Evolutionary conservation across 2,329 filamentous ascomycete genomes (phyloP).

Genomic region (Fusarium sp.): DNA sequence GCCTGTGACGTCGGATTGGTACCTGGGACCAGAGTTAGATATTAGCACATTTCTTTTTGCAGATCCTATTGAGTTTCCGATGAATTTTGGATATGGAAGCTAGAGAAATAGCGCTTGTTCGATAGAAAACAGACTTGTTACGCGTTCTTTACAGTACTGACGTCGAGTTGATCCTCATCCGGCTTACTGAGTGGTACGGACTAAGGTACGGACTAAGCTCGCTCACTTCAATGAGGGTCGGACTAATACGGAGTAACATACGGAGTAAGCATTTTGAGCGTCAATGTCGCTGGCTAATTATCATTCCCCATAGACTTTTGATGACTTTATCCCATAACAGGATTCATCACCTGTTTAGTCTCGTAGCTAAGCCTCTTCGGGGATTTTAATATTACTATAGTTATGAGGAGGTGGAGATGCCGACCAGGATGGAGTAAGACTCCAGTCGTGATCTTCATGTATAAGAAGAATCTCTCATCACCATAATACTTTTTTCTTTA

Average conservation of each 20-base stretch:
- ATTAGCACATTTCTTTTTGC: conserved; percentile 35
- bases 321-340: background rate
- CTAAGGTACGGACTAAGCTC: conserved; percentile 23
- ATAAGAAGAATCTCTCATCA: conserved; percentile 3
- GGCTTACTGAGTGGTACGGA: conserved; percentile 12
- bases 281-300: background rate
- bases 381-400: accelerated
- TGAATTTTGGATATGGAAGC: background rate
- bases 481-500: background rate
- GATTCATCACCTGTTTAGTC: background rate
- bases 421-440: background rate
- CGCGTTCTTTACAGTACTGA: accelerated
- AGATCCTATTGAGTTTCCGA: conserved; percentile 33
- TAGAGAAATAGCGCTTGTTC: background rate
- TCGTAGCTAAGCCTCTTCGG: conserved; percentile 5
- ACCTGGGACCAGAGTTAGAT: conserved; percentile 21
- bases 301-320: background rate
- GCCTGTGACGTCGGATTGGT: conserved; percentile 16
- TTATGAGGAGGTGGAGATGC: background rate
- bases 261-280: background rate
- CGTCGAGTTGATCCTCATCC: background rate
- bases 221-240: background rate
- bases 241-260: background rate
- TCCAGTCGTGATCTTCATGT: background rate
- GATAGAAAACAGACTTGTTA: background rate